These are phyloP conservation scores for Chenopodium formosanum DNA, from an alignment of 148 eudicot species.

Conservation along the genomic window DNA sequence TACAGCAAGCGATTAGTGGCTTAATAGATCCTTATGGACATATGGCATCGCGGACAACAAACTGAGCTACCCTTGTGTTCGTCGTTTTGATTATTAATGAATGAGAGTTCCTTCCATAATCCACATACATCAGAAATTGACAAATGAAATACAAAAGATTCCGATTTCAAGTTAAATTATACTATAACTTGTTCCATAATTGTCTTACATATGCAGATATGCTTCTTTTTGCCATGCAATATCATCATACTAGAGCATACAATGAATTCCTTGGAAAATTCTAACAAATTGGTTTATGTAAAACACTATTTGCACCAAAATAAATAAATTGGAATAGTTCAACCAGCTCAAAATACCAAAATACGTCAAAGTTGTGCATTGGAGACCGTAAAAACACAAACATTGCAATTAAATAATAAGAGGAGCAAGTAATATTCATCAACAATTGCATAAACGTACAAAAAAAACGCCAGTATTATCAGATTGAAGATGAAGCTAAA, in stretches of 20 bases:
- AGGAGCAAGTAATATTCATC: neutral
- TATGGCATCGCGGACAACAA: neutral
- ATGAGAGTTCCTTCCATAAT: neutral
- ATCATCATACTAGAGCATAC: neutral
- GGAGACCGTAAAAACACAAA: no score
- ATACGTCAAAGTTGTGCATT: no score
- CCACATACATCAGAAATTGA: no score
- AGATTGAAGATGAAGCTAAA: neutral
- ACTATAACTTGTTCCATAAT: neutral
- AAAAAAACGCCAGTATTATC: neutral
- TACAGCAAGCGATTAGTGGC: neutral
- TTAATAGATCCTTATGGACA: neutral
- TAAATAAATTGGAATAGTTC: neutral
- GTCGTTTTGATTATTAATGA: neutral
- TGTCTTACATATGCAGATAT: neutral
- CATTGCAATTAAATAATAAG: neutral
- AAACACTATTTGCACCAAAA: neutral
- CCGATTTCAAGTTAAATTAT: neutral
- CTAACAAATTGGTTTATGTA: neutral
- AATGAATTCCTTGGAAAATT: neutral
- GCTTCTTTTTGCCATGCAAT: neutral
- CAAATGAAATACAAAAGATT: neutral
- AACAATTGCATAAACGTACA: neutral
- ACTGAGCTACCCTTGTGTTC: neutral
- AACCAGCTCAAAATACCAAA: neutral